Conservation (phyloP, 495 filamentous ascomycete genomes). For the Immersiella caudata region DNA sequence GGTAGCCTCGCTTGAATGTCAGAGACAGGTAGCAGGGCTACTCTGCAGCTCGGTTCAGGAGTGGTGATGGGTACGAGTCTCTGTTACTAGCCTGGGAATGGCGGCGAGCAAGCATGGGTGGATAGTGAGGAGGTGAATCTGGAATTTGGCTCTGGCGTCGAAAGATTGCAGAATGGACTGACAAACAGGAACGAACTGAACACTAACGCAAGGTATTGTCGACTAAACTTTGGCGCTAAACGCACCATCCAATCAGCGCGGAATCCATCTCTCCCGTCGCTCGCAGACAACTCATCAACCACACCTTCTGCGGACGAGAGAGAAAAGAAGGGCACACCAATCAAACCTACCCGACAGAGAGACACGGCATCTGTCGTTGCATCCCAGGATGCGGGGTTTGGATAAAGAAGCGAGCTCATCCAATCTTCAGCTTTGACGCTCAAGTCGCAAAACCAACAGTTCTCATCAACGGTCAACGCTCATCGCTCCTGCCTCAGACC, state of each 20-base stretch:
- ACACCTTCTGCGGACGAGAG: constrained; percentile 23
- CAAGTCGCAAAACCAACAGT: neutral
- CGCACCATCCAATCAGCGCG: neutral
- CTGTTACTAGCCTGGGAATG: no score
- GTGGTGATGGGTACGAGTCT: no score
- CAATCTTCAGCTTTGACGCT: neutral
- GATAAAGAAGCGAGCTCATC: constrained; percentile 18
- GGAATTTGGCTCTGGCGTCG: neutral
- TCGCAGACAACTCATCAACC: constrained; percentile 31
- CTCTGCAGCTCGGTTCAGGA: no score
- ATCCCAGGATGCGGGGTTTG: constrained; percentile 14
- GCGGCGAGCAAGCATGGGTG: neutral
- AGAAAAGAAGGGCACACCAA: constrained; percentile 34
- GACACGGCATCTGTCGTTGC: constrained; percentile 18
- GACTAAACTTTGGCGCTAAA: neutral
- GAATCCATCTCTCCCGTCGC: constrained; percentile 1
- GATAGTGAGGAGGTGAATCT: neutral
- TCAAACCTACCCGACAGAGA: constrained; percentile 16
- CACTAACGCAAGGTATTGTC: neutral
- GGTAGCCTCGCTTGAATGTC: no score
- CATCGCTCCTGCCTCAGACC: neutral
- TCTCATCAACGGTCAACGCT: constrained; percentile 1
- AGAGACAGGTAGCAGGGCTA: no score
- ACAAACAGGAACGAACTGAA: no score
- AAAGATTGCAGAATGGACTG: neutral